Percentiles rank a stretch among this genome's conserved stretches.
Evolutionary conservation across 176 grass and related monocot species (phyloP).

Genomic region (Oropetium thomaeum): DNA sequence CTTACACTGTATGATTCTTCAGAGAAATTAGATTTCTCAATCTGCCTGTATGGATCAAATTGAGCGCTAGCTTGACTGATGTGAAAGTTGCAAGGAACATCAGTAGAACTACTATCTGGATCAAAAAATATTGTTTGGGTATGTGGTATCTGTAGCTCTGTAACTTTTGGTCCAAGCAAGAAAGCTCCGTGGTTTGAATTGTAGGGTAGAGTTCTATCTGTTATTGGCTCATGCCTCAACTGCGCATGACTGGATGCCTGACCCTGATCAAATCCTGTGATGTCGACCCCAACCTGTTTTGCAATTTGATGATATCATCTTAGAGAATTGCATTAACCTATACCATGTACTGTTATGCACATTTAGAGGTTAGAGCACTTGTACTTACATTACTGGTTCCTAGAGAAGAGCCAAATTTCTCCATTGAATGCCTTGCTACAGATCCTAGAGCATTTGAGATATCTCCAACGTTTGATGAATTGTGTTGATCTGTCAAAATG

Average conservation of each 20-base stretch:
- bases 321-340: conserved; percentile 3
- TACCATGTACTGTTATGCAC: not conserved
- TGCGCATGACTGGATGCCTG: conserved; percentile 23
- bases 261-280: conserved; percentile 20
- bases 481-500: conserved; percentile 20
- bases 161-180: conserved; percentile 30
- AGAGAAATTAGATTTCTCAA: too few species aligned
- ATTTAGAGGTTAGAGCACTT: conserved; percentile 1
- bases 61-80: conserved; percentile 3
- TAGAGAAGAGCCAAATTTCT: conserved; percentile 12
- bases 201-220: conserved; percentile 7
- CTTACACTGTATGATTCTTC: conserved; percentile 34
- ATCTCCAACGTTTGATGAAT: conserved; percentile 4
- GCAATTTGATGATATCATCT: conserved; percentile 20
- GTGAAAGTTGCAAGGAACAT: conserved; percentile 22
- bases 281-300: conserved; percentile 27
- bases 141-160: conserved; percentile 23
- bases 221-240: conserved; percentile 8
- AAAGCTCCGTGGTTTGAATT: conserved; percentile 15
- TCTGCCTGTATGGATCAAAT: too few species aligned
- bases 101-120: not conserved
- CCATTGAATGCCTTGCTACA: conserved; percentile 3
- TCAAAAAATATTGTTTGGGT: conserved; percentile 15
- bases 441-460: conserved; percentile 1
- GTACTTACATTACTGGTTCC: conserved; percentile 34